Evolutionary conservation across 2,329 filamentous ascomycete species (phyloP).

Genomic region (Zymoseptoria ardabiliae): DNA sequence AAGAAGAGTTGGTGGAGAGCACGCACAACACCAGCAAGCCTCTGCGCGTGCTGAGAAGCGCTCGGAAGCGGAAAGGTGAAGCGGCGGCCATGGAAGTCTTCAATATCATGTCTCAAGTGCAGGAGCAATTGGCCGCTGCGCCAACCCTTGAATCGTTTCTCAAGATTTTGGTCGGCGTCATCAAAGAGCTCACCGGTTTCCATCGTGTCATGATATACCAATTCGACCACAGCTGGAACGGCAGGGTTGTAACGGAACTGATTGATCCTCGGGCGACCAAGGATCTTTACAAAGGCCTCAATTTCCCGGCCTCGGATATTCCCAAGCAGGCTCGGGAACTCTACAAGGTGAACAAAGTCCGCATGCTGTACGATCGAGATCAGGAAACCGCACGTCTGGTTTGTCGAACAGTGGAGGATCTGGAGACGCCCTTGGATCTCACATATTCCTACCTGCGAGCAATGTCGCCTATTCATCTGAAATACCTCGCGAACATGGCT

Average conservation of each 20-base stretch:
- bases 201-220: slow-evolving; percentile 92
- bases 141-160: slow-evolving; percentile 64
- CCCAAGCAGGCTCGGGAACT: slow-evolving; percentile 79
- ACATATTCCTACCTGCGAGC: slow-evolving; percentile 78
- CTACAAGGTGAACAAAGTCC: slow-evolving; percentile 84
- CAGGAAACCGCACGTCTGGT: slow-evolving; percentile 72
- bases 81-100: slow-evolving; percentile 84
- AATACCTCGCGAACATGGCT: slow-evolving; percentile 81
- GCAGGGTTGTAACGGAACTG: slow-evolving; percentile 78
- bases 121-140: slow-evolving; percentile 73
- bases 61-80: slow-evolving; percentile 67
- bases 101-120: slow-evolving; percentile 85
- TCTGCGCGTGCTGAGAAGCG: slow-evolving; percentile 66
- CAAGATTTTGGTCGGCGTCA: slow-evolving; percentile 74
- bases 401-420: slow-evolving; percentile 65
- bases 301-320: slow-evolving; percentile 84
- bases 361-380: slow-evolving; percentile 78
- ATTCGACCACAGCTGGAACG: slow-evolving; percentile 76
- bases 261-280: slow-evolving; percentile 72
- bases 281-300: slow-evolving; percentile 78
- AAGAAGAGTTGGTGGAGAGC: slow-evolving; percentile 67
- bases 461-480: slow-evolving; percentile 84
- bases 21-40: slow-evolving; percentile 70
- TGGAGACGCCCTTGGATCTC: slow-evolving; percentile 70
- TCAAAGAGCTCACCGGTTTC: slow-evolving; percentile 85